phyloP scores from a whole-genome alignment of 2,329 filamentous ascomycete species.

The Fusarium metavorans region DNA sequence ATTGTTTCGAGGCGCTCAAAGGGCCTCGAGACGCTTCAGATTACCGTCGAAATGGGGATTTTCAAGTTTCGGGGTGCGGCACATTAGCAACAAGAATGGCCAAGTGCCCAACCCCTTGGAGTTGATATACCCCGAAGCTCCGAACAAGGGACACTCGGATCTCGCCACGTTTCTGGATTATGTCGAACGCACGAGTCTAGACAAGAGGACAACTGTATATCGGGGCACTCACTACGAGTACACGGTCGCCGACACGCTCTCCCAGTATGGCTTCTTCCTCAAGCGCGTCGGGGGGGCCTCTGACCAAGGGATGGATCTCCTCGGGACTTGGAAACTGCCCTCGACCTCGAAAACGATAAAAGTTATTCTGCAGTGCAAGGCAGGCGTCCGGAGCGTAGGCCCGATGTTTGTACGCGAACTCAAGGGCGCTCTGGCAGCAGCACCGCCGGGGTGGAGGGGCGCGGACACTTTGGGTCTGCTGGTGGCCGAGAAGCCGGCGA shows the following conservation, averaged over 20 bases:
- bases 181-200: constrained; percentile 67
- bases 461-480: constrained; percentile 76
- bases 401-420: constrained; percentile 79
- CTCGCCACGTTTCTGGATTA: constrained; percentile 75
- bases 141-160: constrained; percentile 68
- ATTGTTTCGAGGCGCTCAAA: constrained; percentile 13
- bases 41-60: not conserved
- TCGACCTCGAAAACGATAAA: constrained; percentile 52
- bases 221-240: constrained; percentile 85
- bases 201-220: constrained; percentile 69
- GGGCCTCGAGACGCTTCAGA: not conserved
- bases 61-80: constrained; percentile 5
- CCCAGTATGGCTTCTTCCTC: constrained; percentile 72
- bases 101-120: constrained; percentile 6
- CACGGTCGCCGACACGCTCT: constrained; percentile 67
- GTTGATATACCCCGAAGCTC: constrained; percentile 59
- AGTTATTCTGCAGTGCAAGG: constrained; percentile 78
- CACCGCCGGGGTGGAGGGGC: constrained; percentile 79
- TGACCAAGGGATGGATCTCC: constrained; percentile 80
- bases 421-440: constrained; percentile 80
- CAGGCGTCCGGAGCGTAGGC: constrained; percentile 60
- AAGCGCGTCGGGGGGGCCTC: constrained; percentile 73
- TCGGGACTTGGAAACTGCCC: constrained; percentile 76
- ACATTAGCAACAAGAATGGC: constrained; percentile 14
- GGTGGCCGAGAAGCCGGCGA: constrained; percentile 76